These are phyloP conservation scores for Saccharomycopsis javanensis DNA, from an alignment of 805 yeast species.

Conservation along the genomic window DNA sequence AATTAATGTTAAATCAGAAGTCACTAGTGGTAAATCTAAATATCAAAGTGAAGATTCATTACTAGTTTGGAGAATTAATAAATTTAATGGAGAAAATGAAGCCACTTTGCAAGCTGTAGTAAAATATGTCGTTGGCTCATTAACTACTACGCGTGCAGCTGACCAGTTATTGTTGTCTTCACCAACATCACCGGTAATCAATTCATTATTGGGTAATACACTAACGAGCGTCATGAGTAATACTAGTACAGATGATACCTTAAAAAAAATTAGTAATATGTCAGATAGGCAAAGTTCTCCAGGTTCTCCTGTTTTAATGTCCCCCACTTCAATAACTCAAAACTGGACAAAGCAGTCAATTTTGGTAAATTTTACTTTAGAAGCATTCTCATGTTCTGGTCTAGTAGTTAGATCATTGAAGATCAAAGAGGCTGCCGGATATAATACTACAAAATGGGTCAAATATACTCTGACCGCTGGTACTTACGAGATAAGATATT, in stretches of 20 bases:
- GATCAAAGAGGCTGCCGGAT: constrained; percentile 49
- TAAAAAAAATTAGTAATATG: background rate
- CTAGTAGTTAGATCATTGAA: constrained; percentile 62
- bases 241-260: background rate
- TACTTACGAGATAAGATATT: constrained; percentile 69
- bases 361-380: constrained; percentile 52
- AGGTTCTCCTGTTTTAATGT: background rate
- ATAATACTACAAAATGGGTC: constrained; percentile 80
- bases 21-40: constrained; percentile 57
- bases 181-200: constrained; percentile 5
- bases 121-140: constrained; percentile 34
- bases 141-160: constrained; percentile 18
- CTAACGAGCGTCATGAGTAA: background rate
- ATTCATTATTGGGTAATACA: background rate
- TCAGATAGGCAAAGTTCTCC: background rate
- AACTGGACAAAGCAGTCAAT: constrained; percentile 71
- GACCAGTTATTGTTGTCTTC: constrained; percentile 1
- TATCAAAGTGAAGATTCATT: constrained; percentile 55
- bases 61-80: constrained; percentile 61
- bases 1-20: constrained; percentile 36
- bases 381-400: constrained; percentile 73
- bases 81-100: constrained; percentile 59
- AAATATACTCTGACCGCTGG: constrained; percentile 70
- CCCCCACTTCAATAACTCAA: background rate
- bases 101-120: constrained; percentile 42